Base-by-base conservation (phyloP, 441 rosid species). In the Gossypium armourianum region DNA sequence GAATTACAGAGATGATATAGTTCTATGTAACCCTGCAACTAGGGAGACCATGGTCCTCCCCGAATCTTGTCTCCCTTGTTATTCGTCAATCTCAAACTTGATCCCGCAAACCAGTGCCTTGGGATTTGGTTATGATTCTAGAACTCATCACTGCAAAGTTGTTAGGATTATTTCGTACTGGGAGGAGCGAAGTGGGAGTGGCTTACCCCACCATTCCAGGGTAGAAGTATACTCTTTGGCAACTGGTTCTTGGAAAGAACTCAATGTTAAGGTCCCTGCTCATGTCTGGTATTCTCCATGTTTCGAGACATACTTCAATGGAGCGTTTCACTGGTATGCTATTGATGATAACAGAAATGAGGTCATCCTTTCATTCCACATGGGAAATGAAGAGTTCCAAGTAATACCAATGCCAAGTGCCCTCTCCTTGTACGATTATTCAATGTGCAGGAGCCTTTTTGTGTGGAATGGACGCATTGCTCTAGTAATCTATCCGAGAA, bases 11-110 rank as follows among this genome's bases (percentile, higher is more conserved):
- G 69, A 64, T 64, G 69, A 64, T 21, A 64, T 64, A 20, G 69
- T 64, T 64, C 55, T 64, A 64, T 64, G 69, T n/a, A 45, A 64
- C 69, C 55, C 69, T 21, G 69, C 69, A 64, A 64, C 69, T 20
- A 64, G 55, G 29, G 69, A 64, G 69, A 21, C 69, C 19, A 45
- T 45, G 69, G 69, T 64, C 5, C 69, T 64, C 2, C 69, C 69
- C 0, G 12, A 43, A 28, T 64, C 36, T 21, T 45, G 32, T 45
- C 19, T 64, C 55, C 69, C 69, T 45, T 45, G 55, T 64, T 43
- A 21, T 64, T 16, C 55, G 17, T n/a, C 55, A 4, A 62, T 40
- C 16, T 21, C 69, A 0, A 21, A 64, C 50, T 21, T 64, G 32
- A 45, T 64, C 32, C 55, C 69, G 0, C 55, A 64, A 64, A 64